A percentile compares a stretch with the other conserved stretches of the same genome.
phyloP scores from a whole-genome alignment of 179 eudicot genomes.

The Vitellaria paradoxa region DNA sequence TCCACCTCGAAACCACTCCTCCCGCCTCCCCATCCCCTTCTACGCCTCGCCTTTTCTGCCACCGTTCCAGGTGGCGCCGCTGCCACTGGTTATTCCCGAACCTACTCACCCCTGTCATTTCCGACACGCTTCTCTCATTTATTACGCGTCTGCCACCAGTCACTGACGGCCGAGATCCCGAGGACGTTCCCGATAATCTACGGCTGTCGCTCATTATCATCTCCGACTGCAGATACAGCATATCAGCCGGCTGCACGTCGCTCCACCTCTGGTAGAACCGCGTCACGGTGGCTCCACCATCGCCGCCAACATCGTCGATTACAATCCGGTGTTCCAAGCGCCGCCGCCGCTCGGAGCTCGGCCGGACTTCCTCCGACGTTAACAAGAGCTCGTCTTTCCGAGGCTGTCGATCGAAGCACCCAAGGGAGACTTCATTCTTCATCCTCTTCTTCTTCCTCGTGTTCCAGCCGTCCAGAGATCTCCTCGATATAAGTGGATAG shows the following conservation, averaged over 20 bases:
- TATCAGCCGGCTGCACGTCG: conserved; percentile 64
- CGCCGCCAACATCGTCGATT: conserved; percentile 22
- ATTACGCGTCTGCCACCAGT: conserved; percentile 45
- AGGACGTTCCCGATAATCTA: conserved; percentile 22
- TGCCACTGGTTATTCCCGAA: conserved; percentile 12
- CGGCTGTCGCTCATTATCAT: conserved; percentile 59
- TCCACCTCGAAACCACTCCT: conserved; percentile 21
- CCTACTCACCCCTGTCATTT: conserved; percentile 82
- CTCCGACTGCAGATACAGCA: conserved; percentile 58
- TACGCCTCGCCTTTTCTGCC: not conserved
- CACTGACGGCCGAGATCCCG: conserved; percentile 25
- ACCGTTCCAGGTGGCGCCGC: not conserved
- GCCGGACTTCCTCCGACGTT: conserved; percentile 9
- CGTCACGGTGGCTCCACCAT: not conserved
- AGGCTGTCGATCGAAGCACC: conserved; percentile 25
- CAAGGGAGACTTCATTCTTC: conserved; percentile 18
- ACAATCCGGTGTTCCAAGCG: conserved; percentile 53
- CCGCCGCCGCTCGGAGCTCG: conserved; percentile 20
- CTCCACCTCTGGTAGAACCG: conserved; percentile 65
- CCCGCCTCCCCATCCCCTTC: conserved; percentile 11
- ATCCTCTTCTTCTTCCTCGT: conserved; percentile 7
- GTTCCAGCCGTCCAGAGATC: conserved; percentile 46
- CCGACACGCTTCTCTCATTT: conserved; percentile 84
- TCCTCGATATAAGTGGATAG: conserved; percentile 16
- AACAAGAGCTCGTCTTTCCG: conserved; percentile 54